Evolutionary conservation across 208 protist genomes (phyloP).

Genomic region (Crithidia expoeki): DNA sequence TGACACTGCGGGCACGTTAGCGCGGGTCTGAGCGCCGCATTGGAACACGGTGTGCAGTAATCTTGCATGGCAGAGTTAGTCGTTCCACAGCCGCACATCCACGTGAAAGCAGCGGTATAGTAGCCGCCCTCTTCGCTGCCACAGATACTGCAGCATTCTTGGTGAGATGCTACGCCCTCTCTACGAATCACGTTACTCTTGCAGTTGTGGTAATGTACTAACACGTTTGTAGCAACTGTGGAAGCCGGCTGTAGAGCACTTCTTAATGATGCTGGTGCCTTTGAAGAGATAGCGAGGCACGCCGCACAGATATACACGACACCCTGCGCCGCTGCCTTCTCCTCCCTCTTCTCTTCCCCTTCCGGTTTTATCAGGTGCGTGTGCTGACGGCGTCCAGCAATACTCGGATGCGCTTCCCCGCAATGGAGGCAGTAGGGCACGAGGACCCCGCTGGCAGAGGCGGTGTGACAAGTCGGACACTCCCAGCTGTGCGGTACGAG

Average conservation of each 20-base stretch:
- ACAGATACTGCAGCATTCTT: conserved; percentile 16
- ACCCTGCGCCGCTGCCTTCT: background rate
- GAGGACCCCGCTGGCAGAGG: conserved; percentile 35
- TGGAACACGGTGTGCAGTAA: conserved; percentile 65
- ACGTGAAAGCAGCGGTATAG: conserved; percentile 58
- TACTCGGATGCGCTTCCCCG: conserved; percentile 48
- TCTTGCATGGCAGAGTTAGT: conserved; percentile 42
- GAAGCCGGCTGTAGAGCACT: background rate
- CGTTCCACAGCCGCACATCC: conserved; percentile 74
- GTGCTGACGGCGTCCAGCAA: background rate
- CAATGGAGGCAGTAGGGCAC: conserved; percentile 58
- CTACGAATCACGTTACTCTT: background rate
- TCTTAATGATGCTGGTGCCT: background rate
- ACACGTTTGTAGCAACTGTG: background rate
- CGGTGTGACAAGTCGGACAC: conserved; percentile 54
- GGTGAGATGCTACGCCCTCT: background rate
- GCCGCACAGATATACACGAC: conserved; percentile 26
- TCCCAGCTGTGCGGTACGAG: conserved; percentile 50
- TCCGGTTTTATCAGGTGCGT: background rate
- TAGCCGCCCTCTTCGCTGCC: conserved; percentile 28
- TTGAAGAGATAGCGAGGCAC: conserved; percentile 16
- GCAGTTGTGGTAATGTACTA: background rate
- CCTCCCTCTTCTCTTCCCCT: too few species aligned
- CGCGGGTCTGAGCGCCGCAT: conserved; percentile 3
- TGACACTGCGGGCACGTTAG: conserved; percentile 31